Conservation (phyloP, 139 green algal species). For the Micractinium conductrix region DNA sequence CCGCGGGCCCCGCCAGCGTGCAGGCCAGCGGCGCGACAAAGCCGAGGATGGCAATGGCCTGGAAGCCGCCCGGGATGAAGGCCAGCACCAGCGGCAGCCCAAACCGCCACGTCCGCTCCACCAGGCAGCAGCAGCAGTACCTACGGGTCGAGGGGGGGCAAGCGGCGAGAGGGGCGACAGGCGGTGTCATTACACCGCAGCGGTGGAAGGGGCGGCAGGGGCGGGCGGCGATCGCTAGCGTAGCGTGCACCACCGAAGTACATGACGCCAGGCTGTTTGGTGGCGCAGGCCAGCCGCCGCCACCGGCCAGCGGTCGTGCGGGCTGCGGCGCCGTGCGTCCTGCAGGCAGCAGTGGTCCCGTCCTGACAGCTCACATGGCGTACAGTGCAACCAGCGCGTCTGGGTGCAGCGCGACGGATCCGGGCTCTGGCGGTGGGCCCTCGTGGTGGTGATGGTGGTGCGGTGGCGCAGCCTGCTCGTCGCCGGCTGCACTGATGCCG, state of each 20-base stretch:
- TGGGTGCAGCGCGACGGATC: background rate
- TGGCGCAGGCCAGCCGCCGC: no score
- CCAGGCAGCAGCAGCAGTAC: constrained; percentile 35
- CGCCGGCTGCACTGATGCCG: no score
- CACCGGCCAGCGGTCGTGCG: no score
- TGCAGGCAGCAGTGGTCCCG: no score
- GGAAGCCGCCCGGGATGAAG: constrained; percentile 37
- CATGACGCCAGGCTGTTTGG: no score
- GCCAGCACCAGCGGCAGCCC: constrained; percentile 54
- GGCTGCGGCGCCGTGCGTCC: no score
- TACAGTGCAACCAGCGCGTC: background rate
- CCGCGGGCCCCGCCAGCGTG: constrained; percentile 41
- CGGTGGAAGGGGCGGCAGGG: no score
- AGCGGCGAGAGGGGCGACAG: background rate
- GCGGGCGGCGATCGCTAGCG: no score
- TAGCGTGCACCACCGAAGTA: no score
- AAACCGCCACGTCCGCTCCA: constrained; percentile 62
- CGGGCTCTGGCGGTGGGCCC: background rate
- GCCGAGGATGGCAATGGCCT: constrained; percentile 45
- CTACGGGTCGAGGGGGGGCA: background rate
- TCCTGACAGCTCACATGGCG: background rate
- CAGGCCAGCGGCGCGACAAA: constrained; percentile 53
- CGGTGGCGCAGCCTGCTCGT: no score
- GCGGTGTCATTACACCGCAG: background rate
- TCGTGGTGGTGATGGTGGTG: background rate